Percentiles rank a stretch among this genome's conserved stretches.
Conservation (phyloP, 768 basidiomycete genomes). For the Daedalea quercina region DNA sequence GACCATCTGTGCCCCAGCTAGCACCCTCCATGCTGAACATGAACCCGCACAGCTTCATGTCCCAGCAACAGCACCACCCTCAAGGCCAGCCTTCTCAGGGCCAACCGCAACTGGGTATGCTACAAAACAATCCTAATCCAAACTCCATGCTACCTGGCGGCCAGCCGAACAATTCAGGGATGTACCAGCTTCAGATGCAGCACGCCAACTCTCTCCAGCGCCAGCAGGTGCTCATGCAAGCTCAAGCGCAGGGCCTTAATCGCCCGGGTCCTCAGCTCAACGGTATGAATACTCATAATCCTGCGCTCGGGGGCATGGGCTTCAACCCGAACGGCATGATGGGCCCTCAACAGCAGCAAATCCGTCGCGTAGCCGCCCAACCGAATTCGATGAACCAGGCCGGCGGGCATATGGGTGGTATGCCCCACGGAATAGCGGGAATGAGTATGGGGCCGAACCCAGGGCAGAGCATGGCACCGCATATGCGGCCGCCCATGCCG, state of each 20-base stretch:
- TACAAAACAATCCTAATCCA: constrained; percentile 21
- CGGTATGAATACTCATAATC: constrained; percentile 24
- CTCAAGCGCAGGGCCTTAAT: constrained; percentile 29
- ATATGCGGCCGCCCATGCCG: constrained; percentile 25
- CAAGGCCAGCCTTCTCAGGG: constrained; percentile 29
- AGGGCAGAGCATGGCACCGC: constrained; percentile 33
- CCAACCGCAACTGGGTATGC: constrained; percentile 33
- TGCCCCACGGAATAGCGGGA: constrained; percentile 29
- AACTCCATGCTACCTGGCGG: constrained; percentile 22
- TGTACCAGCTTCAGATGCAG: constrained; percentile 23
- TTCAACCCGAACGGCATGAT: constrained; percentile 37
- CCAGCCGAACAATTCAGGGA: constrained; percentile 15
- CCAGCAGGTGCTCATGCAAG: constrained; percentile 24
- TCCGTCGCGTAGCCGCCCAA: constrained; percentile 56
- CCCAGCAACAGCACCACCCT: constrained; percentile 34
- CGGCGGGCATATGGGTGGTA: constrained; percentile 27
- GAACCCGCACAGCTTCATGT: constrained; percentile 26
- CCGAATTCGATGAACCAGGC: constrained; percentile 34
- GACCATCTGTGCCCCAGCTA: constrained; percentile 36
- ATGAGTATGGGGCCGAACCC: constrained; percentile 38
- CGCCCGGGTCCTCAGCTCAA: constrained; percentile 28
- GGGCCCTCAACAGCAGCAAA: constrained; percentile 28
- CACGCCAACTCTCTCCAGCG: constrained; percentile 4
- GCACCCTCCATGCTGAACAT: constrained; percentile 29
- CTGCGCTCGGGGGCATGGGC: constrained; percentile 32